Conservation (phyloP, 352 stramenopile species). For the Pythium brachiatum region DNA sequence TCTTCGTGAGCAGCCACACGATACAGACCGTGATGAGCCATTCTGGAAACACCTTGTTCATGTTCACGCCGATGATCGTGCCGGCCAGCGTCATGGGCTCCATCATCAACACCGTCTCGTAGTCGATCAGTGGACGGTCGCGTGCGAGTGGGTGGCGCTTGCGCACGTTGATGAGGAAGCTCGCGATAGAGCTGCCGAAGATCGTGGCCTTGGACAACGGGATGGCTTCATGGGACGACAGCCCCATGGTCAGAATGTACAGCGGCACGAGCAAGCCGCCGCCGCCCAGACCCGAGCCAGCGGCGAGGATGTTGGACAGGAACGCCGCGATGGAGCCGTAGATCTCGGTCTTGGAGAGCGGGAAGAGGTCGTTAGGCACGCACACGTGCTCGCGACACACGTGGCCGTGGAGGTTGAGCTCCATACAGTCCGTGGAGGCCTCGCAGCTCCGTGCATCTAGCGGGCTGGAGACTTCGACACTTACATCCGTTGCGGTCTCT, state of each 20-base stretch:
- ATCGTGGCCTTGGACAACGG: slow-evolving; percentile 83
- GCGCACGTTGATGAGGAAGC: slow-evolving; percentile 64
- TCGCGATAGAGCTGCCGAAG: slow-evolving; percentile 76
- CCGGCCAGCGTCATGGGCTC: slow-evolving; percentile 84
- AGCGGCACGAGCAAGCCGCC: slow-evolving; percentile 71
- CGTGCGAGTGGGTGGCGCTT: slow-evolving; percentile 63
- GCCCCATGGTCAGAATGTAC: slow-evolving; percentile 74
- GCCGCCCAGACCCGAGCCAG: slow-evolving; percentile 66
- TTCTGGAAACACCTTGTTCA: slow-evolving; percentile 80
- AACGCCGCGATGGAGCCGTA: slow-evolving; percentile 65
- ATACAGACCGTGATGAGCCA: slow-evolving; percentile 83
- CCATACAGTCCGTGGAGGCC: slow-evolving; percentile 46
- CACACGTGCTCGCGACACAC: slow-evolving; percentile 55
- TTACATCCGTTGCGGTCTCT: neutral
- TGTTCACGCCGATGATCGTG: slow-evolving; percentile 85
- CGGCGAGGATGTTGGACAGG: slow-evolving; percentile 53
- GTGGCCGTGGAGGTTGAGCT: slow-evolving; percentile 31
- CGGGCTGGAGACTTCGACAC: neutral
- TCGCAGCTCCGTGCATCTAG: slow-evolving; percentile 29
- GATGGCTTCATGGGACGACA: slow-evolving; percentile 79
- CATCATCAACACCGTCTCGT: slow-evolving; percentile 83
- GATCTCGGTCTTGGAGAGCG: slow-evolving; percentile 52
- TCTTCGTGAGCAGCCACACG: slow-evolving; percentile 74
- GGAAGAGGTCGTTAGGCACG: slow-evolving; percentile 54
- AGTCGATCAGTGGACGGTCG: slow-evolving; percentile 74